Base-by-base conservation (phyloP, 2,329 filamentous ascomycete genomes). In the Rosellinia necatrix region DNA sequence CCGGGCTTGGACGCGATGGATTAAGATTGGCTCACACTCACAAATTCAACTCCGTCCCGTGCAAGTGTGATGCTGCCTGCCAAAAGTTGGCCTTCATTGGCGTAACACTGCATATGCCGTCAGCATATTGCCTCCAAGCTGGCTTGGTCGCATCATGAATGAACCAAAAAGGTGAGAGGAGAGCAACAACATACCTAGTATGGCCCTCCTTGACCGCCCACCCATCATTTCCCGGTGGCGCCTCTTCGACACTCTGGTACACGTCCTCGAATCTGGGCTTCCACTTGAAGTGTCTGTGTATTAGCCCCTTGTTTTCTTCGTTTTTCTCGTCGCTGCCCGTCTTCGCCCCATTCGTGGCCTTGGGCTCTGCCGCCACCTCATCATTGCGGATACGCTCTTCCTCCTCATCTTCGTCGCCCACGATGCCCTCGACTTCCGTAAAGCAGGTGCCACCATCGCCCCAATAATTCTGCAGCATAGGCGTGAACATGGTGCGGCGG, bases 261-360 rank as follows among this genome's bases (percentile, higher is more conserved):
- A 97, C 91, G 72, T 96, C 92, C 29, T 84, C 81, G 73, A 97
- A 94, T 61, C 84, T 85, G 2, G 93, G 94, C 43, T 90, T 86
- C 94, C 94, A 97, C 75, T 93, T 96, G 79, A 97, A 97, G 74
- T 96, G 90, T 71, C 90, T 91, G 73, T 96, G 91, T 53, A 78
- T 82, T 70, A 91, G 87, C 25, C 81, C 70, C 41, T 69, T 64
- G 79, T 69, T 54, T 60, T 60, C 38, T 70, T 73, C 32, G 66
- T 75, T 41, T 8, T 53, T 48, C 6, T 55, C 44, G 3, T 44
- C 29, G 7, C 17, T 49, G n/a, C 74, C 75, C 46, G 49, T 59
- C 56, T 49, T 61, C 41, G 56, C 63, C 22, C 37, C 68, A 59
- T 49, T 62, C 47, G 53, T 63, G 62, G 10, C 64, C 66, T 57